These are phyloP conservation scores for Spergularia bocconei DNA, from an alignment of 148 eudicot genomes.

Conservation along the genomic window DNA sequence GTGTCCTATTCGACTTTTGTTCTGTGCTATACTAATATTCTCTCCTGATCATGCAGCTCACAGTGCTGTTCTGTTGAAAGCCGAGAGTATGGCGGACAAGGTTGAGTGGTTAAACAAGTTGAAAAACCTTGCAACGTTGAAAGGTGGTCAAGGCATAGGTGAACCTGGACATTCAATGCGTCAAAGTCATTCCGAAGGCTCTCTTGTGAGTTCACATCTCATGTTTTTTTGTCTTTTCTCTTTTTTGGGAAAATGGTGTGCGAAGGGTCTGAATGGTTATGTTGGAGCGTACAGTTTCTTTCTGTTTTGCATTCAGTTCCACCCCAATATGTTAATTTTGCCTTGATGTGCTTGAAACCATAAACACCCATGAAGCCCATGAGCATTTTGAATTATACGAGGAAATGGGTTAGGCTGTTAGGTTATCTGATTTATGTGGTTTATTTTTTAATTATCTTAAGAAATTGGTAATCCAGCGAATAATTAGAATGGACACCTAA, in stretches of 20 bases:
- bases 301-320: no score
- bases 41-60: conserved; percentile 64
- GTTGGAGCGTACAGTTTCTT: no score
- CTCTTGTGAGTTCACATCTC: conserved; percentile 60
- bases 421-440: no score
- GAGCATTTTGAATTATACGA: neutral
- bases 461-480: no score
- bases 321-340: no score
- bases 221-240: neutral
- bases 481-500: neutral
- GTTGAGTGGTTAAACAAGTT: conserved; percentile 86
- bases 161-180: conserved; percentile 68
- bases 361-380: neutral
- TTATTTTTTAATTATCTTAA: no score
- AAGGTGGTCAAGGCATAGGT: conserved; percentile 62
- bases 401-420: neutral
- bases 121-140: conserved; percentile 54
- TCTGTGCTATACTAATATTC: conserved; percentile 12
- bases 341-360: no score
- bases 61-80: conserved; percentile 86
- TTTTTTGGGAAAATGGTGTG: no score
- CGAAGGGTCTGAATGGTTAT: no score
- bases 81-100: conserved; percentile 83
- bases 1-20: neutral
- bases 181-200: conserved; percentile 90